These are phyloP conservation scores for Neoboletus brunneissimus DNA, from an alignment of 768 basidiomycete species.

Conservation along the genomic window DNA sequence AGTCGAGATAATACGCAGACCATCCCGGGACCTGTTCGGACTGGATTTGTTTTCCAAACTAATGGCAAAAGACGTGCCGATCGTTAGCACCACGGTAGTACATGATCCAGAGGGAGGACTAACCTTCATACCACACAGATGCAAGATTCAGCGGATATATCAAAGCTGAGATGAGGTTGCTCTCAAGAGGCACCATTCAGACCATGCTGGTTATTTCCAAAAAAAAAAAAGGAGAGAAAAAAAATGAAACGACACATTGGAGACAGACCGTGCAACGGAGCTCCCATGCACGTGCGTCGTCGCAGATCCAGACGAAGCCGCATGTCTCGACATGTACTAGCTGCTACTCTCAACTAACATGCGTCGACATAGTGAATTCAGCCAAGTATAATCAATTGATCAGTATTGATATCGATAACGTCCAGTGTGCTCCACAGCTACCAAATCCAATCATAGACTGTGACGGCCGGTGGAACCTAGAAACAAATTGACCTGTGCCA, in stretches of 20 bases:
- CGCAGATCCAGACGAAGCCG: not conserved
- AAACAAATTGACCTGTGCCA: too few species aligned
- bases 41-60: conserved; percentile 99
- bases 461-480: too few species aligned
- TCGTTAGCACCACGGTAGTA: not conserved
- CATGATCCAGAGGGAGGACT: not conserved
- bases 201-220: conserved; percentile 27
- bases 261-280: conserved; percentile 1
- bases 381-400: conserved; percentile 1
- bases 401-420: conserved; percentile 7
- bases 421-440: not conserved
- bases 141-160: conserved; percentile 7
- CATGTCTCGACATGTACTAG: not conserved
- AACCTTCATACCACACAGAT: conserved; percentile 33
- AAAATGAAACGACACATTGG: conserved; percentile 8
- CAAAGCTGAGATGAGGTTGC: conserved; percentile 7
- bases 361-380: not conserved
- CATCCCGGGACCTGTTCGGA: conserved; percentile 96
- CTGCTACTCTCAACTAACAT: not conserved
- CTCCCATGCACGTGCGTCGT: conserved; percentile 23
- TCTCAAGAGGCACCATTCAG: conserved; percentile 17
- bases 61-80: conserved; percentile 5
- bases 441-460: conserved; percentile 9
- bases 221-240: conserved; percentile 6
- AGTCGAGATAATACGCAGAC: conserved; percentile 94